phyloP scores from a whole-genome alignment of 192 early-diverging fungal species.

The Polychytrium aggregatum region DNA sequence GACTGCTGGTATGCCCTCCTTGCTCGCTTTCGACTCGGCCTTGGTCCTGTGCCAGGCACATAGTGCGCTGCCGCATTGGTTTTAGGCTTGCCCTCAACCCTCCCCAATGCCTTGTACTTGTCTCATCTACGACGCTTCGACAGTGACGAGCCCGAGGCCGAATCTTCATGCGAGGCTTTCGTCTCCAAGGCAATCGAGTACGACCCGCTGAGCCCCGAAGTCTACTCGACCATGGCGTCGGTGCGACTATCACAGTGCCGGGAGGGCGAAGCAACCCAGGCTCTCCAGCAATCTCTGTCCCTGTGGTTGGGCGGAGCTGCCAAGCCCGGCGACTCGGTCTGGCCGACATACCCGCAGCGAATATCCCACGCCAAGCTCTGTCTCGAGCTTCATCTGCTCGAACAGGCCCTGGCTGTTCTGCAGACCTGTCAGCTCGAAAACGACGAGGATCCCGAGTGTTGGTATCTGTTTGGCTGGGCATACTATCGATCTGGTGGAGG shows the following conservation, averaged over 20 bases:
- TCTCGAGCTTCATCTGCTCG: constrained; percentile 71
- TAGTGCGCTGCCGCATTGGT: too few species aligned
- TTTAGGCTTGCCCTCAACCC: not conserved
- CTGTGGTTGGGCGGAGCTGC: constrained; percentile 55
- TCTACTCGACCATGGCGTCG: constrained; percentile 79
- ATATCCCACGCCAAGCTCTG: constrained; percentile 72
- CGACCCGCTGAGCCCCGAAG: constrained; percentile 68
- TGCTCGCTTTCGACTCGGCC: not conserved
- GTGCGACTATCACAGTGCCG: constrained; percentile 78
- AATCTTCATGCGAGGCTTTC: constrained; percentile 68
- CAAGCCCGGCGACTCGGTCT: constrained; percentile 8
- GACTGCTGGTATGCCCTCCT: constrained; percentile 76
- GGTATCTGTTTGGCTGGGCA: constrained; percentile 94
- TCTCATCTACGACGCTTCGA: not conserved
- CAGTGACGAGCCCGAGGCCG: constrained; percentile 83
- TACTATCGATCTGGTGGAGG: constrained; percentile 64
- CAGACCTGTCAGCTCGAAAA: constrained; percentile 77
- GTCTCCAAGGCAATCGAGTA: constrained; percentile 53
- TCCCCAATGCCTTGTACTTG: not conserved
- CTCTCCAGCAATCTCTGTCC: constrained; percentile 52
- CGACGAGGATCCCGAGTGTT: constrained; percentile 82
- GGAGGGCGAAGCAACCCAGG: constrained; percentile 62
- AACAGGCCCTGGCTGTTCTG: constrained; percentile 67
- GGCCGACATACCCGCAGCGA: constrained; percentile 76
- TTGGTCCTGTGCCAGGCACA: not conserved